Conservation (phyloP, 257 asterid species). For the Penstemon davidsonii region DNA sequence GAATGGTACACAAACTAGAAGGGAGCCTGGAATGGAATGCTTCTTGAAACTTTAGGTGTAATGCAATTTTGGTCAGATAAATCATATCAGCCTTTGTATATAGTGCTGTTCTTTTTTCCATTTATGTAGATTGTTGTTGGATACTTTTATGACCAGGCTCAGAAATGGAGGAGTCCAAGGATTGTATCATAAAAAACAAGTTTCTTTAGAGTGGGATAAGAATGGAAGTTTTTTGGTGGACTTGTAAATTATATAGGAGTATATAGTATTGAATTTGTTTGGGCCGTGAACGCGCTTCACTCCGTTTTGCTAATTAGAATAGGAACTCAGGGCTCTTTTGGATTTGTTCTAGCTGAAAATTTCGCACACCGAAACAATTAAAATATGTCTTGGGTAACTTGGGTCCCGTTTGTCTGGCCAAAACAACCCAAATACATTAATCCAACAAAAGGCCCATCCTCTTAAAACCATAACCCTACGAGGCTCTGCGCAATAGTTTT, state of each 20-base stretch:
- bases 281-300: too few relatives aligned
- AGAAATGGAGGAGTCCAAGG: conserved; percentile 3
- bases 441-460: too few relatives aligned
- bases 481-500: too few relatives aligned
- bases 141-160: conserved; percentile 20
- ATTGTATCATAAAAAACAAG: conserved; percentile 28
- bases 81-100: conserved; percentile 30
- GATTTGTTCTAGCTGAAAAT: not conserved
- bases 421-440: too few relatives aligned
- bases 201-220: conserved; percentile 18
- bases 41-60: conserved; percentile 17
- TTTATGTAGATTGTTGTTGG: conserved; percentile 20
- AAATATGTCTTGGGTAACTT: too few relatives aligned
- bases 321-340: not conserved
- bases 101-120: conserved; percentile 12
- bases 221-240: conserved; percentile 25
- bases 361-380: not conserved
- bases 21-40: not conserved
- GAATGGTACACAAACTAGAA: conserved; percentile 16
- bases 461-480: too few relatives aligned
- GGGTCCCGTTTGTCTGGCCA: too few relatives aligned
- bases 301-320: too few relatives aligned
- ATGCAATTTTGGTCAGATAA: conserved; percentile 25
- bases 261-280: not conserved
- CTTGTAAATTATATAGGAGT: conserved; percentile 26